A percentile compares a stretch with the other conserved stretches of the same genome.
These are phyloP conservation scores for Taphrina wiesneri DNA, from an alignment of 1,139 yeast species.

Conservation along the genomic window DNA sequence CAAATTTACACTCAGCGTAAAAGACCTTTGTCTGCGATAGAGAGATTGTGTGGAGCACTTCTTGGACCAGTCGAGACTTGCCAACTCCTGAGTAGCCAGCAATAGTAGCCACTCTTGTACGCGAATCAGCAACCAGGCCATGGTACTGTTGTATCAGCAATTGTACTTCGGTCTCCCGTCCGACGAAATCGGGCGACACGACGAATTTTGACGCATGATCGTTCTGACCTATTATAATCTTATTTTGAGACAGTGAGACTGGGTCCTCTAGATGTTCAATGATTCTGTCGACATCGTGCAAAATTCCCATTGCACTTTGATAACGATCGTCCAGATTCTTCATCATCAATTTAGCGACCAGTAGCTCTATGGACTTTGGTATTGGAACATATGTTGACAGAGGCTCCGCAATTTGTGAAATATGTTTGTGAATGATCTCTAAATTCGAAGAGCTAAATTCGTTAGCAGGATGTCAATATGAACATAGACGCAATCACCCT, in stretches of 20 bases:
- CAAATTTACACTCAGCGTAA: slow-evolving; percentile 26
- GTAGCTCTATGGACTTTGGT: slow-evolving; percentile 6
- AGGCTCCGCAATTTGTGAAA: slow-evolving; percentile 9
- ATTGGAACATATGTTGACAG: not conserved
- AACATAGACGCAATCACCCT: not conserved
- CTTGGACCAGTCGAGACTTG: slow-evolving; percentile 28
- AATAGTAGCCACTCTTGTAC: slow-evolving; percentile 16
- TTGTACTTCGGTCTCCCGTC: slow-evolving; percentile 19
- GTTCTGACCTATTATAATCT: slow-evolving; percentile 13
- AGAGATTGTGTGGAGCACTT: slow-evolving; percentile 2
- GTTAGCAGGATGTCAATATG: not conserved
- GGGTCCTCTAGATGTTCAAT: slow-evolving; percentile 9
- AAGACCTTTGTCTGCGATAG: slow-evolving; percentile 6
- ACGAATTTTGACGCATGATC: slow-evolving; percentile 27
- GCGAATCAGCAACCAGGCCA: slow-evolving; percentile 5
- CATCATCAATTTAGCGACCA: slow-evolving; percentile 17
- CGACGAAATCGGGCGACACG: slow-evolving; percentile 21
- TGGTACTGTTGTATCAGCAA: not conserved
- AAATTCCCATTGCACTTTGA: slow-evolving; percentile 20
- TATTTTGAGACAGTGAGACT: not conserved
- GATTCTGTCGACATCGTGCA: slow-evolving; percentile 26
- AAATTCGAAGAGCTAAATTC: not conserved
- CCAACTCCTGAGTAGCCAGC: slow-evolving; percentile 33
- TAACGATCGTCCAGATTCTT: slow-evolving; percentile 33
- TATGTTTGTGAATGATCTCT: slow-evolving; percentile 31